Percentiles rank a stretch among this genome's conserved stretches.
phyloP scores from a whole-genome alignment of 1,284 basidiomycete species.

The Leccinum pallidistipes region DNA sequence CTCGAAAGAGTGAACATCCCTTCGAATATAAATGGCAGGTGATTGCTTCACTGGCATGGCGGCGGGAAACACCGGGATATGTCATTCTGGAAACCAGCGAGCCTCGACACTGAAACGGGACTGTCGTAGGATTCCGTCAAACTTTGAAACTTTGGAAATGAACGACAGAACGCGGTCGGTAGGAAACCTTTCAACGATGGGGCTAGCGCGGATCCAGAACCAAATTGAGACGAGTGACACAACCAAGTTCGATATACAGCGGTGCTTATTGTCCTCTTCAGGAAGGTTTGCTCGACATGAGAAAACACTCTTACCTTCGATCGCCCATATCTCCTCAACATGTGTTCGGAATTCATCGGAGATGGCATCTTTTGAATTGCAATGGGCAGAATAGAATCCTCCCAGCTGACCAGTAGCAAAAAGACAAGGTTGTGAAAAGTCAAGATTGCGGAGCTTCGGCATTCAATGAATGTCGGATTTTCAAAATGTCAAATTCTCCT shows the following conservation, averaged over 20 bases:
- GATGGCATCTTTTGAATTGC: background rate
- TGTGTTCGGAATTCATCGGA: background rate
- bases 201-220: background rate
- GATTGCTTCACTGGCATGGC: background rate
- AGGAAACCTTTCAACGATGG: background rate
- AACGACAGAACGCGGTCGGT: slow-evolving; percentile 4
- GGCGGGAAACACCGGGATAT: slow-evolving; percentile 16
- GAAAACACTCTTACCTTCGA: background rate
- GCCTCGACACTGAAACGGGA: background rate
- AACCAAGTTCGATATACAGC: background rate
- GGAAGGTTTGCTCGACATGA: background rate
- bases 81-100: slow-evolving; percentile 8
- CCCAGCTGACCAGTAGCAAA: background rate
- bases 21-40: slow-evolving; percentile 4
- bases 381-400: background rate
- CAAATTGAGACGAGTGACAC: background rate
- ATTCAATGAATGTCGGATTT: background rate
- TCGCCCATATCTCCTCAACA: background rate
- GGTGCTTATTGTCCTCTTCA: background rate
- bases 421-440: background rate
- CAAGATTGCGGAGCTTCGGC: background rate
- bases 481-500: background rate
- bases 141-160: slow-evolving; percentile 15
- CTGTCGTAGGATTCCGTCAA: background rate
- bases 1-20: background rate